Evolutionary conservation across 2,329 filamentous ascomycete species (phyloP).

Genomic region (Ceratocystis lukuohia): DNA sequence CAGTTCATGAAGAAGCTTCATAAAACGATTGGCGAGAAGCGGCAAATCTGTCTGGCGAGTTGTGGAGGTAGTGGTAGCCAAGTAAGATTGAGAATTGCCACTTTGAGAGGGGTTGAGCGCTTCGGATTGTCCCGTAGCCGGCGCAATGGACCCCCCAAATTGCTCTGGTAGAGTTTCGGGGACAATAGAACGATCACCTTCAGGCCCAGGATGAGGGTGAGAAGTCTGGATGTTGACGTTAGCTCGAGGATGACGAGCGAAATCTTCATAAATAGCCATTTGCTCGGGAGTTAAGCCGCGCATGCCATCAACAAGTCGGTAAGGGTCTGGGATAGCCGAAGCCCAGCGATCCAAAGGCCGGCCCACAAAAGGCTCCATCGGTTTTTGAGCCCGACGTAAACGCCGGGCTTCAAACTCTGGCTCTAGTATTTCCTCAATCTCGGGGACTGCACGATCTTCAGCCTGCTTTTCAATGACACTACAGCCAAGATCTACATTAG

Average conservation of each 20-base stretch:
- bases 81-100: conserved; percentile 30
- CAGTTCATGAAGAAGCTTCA: conserved; percentile 45
- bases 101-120: conserved; percentile 43
- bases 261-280: conserved; percentile 92
- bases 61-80: not conserved
- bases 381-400: conserved; percentile 58
- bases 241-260: conserved; percentile 69
- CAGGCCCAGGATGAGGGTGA: conserved; percentile 45
- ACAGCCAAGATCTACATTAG: conserved; percentile 87
- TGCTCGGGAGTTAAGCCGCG: conserved; percentile 77
- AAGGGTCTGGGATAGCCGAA: conserved; percentile 85
- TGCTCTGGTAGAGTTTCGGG: conserved; percentile 53
- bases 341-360: conserved; percentile 77
- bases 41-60: conserved; percentile 39
- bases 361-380: conserved; percentile 75
- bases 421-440: conserved; percentile 90
- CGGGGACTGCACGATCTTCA: conserved; percentile 79
- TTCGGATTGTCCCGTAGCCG: conserved; percentile 45
- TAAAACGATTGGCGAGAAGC: conserved; percentile 40
- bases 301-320: conserved; percentile 60
- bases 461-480: conserved; percentile 90
- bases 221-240: conserved; percentile 39
- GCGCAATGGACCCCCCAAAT: conserved; percentile 41
- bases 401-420: conserved; percentile 64
- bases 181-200: conserved; percentile 46